A percentile compares a stretch with the other conserved stretches of the same genome.
These are phyloP conservation scores for Penicillium sp. DNA, from an alignment of 2,329 filamentous ascomycete species.

Conservation along the genomic window DNA sequence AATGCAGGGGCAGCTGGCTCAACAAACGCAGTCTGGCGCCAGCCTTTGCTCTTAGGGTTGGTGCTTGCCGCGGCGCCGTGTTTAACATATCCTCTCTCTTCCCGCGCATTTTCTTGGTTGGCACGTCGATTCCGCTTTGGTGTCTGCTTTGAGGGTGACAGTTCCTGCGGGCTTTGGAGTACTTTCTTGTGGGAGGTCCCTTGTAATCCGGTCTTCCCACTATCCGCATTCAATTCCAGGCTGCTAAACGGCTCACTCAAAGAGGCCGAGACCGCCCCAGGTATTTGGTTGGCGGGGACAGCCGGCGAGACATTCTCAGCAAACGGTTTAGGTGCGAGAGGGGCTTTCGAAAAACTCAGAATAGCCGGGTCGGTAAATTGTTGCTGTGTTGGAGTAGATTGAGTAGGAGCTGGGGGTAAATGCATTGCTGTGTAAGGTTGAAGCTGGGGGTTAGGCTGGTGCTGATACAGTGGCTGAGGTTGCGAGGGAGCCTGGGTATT, in stretches of 20 bases:
- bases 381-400: slow-evolving; percentile 33
- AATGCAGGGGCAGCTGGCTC: slow-evolving; percentile 45
- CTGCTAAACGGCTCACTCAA: slow-evolving; percentile 47
- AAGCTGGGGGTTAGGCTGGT: background rate
- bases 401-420: slow-evolving; percentile 9
- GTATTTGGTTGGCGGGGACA: slow-evolving; percentile 8
- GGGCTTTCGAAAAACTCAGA: slow-evolving; percentile 58
- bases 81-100: slow-evolving; percentile 42
- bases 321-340: slow-evolving; percentile 9
- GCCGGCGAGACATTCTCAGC: background rate
- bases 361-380: slow-evolving; percentile 80
- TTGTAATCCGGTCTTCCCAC: slow-evolving; percentile 13
- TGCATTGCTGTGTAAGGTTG: slow-evolving; percentile 5
- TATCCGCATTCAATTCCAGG: slow-evolving; percentile 33
- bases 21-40: slow-evolving; percentile 65
- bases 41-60: slow-evolving; percentile 57
- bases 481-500: slow-evolving; percentile 16
- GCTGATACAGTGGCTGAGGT: slow-evolving; percentile 13
- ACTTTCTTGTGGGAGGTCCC: slow-evolving; percentile 13
- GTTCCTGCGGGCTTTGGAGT: slow-evolving; percentile 17
- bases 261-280: slow-evolving; percentile 31
- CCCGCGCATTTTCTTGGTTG: slow-evolving; percentile 41
- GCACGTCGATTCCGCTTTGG: slow-evolving; percentile 46
- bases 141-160: slow-evolving; percentile 21
- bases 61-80: slow-evolving; percentile 31